Percentiles rank a stretch among this genome's conserved stretches.
Evolutionary conservation across 805 yeast genomes (phyloP).

Genomic region (Yamadazyma scolyti): DNA sequence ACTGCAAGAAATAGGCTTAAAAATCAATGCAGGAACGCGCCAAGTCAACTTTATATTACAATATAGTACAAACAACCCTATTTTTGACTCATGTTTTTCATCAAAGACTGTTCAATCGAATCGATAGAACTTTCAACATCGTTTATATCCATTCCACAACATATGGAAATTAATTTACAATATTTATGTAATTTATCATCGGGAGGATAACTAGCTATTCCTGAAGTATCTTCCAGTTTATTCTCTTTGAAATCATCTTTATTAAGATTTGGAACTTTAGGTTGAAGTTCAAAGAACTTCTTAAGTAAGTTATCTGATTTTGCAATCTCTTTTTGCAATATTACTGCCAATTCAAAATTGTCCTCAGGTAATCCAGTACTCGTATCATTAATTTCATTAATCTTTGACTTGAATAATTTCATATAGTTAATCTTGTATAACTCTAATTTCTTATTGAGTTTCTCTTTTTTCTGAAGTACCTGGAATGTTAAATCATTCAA

Average conservation of each 20-base stretch:
- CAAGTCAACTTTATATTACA: conserved; percentile 7
- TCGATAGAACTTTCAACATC: conserved; percentile 42
- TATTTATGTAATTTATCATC: conserved; percentile 36
- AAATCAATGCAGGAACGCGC: too few relatives aligned
- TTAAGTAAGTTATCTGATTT: conserved; percentile 4
- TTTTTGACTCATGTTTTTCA: conserved; percentile 15
- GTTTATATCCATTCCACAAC: conserved; percentile 39
- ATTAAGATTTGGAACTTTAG: conserved; percentile 9
- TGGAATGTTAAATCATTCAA: conserved; percentile 38
- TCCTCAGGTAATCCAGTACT: conserved; percentile 6
- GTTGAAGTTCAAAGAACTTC: conserved; percentile 6
- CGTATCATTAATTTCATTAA: conserved; percentile 1
- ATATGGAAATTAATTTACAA: conserved; percentile 36
- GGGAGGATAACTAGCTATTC: conserved; percentile 21
- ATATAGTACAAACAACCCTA: conserved; percentile 5
- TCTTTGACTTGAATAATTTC: conserved; percentile 2
- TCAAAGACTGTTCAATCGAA: conserved; percentile 37
- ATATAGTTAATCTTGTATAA: conserved; percentile 6
- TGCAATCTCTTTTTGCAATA: conserved; percentile 25
- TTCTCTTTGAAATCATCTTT: conserved; percentile 13
- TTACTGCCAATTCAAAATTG: conserved; percentile 18
- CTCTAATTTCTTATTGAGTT: conserved; percentile 15
- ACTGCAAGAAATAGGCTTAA: too few relatives aligned
- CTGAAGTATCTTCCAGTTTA: conserved; percentile 8
- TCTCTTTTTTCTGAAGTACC: conserved; percentile 27